Percentiles rank a stretch among this genome's conserved stretches.
phyloP scores from a whole-genome alignment of 345 rosid species.

The Punica granatum region DNA sequence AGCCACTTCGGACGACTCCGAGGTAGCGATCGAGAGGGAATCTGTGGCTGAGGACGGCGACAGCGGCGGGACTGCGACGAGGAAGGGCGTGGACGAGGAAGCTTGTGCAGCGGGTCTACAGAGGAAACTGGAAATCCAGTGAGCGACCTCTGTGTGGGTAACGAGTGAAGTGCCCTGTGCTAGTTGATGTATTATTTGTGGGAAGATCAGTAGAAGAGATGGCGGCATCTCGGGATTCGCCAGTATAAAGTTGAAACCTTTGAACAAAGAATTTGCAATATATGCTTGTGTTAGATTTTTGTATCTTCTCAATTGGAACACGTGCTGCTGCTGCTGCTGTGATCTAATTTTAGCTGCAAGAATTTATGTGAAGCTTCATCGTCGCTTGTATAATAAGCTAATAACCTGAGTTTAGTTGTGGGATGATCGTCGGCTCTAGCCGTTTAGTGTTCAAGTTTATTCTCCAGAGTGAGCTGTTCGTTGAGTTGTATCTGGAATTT shows the following conservation, averaged over 20 bases:
- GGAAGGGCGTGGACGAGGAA: conserved; percentile 16
- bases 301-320: background rate
- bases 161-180: background rate
- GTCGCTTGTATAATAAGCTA: background rate
- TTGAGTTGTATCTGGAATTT: background rate
- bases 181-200: background rate
- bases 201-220: background rate
- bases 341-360: background rate
- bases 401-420: background rate
- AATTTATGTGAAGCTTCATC: background rate
- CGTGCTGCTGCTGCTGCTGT: background rate
- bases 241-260: background rate
- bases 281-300: background rate
- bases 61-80: conserved; percentile 13
- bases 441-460: background rate
- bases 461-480: no score
- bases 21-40: background rate
- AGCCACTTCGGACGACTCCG: background rate
- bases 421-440: background rate
- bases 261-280: background rate
- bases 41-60: background rate
- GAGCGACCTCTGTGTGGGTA: background rate
- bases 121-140: conserved; percentile 8
- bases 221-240: background rate
- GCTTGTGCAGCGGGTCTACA: conserved; percentile 13